Conservation (phyloP, 768 basidiomycete genomes). For the Guyanaporus albipodus region DNA sequence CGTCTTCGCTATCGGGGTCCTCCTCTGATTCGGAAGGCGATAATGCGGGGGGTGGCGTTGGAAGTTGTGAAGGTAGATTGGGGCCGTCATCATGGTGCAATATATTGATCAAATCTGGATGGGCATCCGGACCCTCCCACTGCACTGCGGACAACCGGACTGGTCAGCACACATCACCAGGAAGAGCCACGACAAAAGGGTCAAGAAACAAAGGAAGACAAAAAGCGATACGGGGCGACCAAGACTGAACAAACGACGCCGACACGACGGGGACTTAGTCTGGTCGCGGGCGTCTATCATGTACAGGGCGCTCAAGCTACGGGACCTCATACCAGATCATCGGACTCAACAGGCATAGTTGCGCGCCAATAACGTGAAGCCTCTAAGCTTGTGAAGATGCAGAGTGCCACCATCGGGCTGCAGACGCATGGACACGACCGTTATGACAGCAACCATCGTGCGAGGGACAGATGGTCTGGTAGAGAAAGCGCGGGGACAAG, state of each 20-base stretch:
- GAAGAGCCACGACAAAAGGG: constrained; percentile 14
- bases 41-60: constrained; percentile 32
- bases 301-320: constrained; percentile 30
- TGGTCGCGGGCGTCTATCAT: constrained; percentile 22
- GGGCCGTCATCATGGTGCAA: constrained; percentile 19
- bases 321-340: constrained; percentile 33
- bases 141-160: constrained; percentile 46
- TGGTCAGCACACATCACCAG: constrained; percentile 27
- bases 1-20: constrained; percentile 60
- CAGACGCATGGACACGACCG: constrained; percentile 30
- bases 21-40: constrained; percentile 45
- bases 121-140: constrained; percentile 65
- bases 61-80: constrained; percentile 11
- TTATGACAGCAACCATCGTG: constrained; percentile 32
- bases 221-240: neutral
- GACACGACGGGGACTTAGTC: constrained; percentile 12
- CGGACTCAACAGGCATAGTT: constrained; percentile 35
- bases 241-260: constrained; percentile 2
- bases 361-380: constrained; percentile 35
- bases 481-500: constrained; percentile 28
- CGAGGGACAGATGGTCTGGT: constrained; percentile 31
- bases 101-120: constrained; percentile 41
- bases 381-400: constrained; percentile 32
- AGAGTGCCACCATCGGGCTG: constrained; percentile 19
- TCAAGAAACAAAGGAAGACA: constrained; percentile 8